Conservation (phyloP, 2,329 filamentous ascomycete genomes). For the Xylaria arbuscula region DNA sequence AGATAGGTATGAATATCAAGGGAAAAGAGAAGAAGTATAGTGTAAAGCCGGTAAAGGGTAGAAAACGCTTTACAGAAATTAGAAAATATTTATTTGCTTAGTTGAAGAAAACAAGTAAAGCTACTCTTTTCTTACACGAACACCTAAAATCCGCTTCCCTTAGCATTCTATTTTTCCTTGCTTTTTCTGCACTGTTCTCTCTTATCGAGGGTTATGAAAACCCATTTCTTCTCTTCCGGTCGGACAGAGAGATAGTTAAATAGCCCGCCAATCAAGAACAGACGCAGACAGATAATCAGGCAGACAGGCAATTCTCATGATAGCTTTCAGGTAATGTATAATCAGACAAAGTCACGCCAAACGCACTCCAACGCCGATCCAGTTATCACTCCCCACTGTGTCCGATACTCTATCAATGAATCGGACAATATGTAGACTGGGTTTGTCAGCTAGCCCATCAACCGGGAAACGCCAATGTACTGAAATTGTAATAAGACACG, state of each 20-base stretch:
- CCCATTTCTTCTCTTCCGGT: neutral
- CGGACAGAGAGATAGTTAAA: neutral
- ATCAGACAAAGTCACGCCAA: constrained; percentile 8
- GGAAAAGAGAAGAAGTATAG: no score
- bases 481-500: constrained; percentile 12
- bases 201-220: neutral
- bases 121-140: no score
- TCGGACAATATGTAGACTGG: neutral
- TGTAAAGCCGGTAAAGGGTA: no score
- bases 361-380: constrained; percentile 19
- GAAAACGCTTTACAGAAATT: no score
- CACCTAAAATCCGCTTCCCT: no score
- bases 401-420: neutral
- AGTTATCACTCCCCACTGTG: neutral
- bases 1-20: no score
- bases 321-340: neutral
- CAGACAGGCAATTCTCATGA: neutral
- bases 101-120: no score
- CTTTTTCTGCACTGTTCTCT: neutral
- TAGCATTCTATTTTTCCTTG: neutral
- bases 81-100: no score
- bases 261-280: neutral
- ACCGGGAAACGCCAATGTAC: constrained; percentile 13
- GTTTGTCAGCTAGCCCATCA: neutral
- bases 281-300: neutral